Evolutionary conservation across 106 monocot genomes (phyloP).

Genomic region (Dendrobium nobile): DNA sequence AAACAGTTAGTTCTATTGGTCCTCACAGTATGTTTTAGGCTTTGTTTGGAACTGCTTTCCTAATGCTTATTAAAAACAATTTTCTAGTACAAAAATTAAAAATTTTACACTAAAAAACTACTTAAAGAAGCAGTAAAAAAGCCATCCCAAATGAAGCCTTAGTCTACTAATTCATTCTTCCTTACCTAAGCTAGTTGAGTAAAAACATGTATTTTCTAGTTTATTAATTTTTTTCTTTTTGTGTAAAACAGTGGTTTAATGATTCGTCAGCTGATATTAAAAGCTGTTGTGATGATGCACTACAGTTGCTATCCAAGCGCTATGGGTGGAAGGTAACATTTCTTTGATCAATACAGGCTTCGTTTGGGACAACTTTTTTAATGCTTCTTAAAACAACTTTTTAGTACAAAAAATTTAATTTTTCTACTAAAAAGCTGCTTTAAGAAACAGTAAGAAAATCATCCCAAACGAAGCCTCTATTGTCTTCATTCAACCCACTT

Average conservation of each 20-base stretch:
- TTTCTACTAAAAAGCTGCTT: too few species aligned
- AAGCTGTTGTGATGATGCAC: slow-evolving; percentile 55
- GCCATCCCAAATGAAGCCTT: not conserved
- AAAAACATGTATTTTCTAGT: not conserved
- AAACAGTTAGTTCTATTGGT: not conserved
- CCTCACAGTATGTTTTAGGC: not conserved
- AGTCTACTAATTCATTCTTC: not conserved
- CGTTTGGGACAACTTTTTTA: too few species aligned
- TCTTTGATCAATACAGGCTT: not conserved
- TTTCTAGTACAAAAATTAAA: too few species aligned
- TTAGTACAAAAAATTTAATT: too few species aligned
- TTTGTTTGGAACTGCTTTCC: too few species aligned
- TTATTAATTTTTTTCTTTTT: not conserved
- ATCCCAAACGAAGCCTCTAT: too few species aligned
- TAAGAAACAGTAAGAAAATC: too few species aligned
- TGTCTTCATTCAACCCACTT: not conserved
- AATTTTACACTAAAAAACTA: too few species aligned
- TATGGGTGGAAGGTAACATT: slow-evolving; percentile 85
- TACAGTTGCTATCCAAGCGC: slow-evolving; percentile 40
- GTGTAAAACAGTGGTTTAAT: slow-evolving; percentile 74
- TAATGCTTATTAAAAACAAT: too few species aligned
- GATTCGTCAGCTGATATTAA: slow-evolving; percentile 65
- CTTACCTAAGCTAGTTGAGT: not conserved
- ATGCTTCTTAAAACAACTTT: too few species aligned
- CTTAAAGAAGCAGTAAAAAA: too few species aligned